Conservation (phyloP, 108 stramenopile genomes). For the Mediolabrus comicus region DNA sequence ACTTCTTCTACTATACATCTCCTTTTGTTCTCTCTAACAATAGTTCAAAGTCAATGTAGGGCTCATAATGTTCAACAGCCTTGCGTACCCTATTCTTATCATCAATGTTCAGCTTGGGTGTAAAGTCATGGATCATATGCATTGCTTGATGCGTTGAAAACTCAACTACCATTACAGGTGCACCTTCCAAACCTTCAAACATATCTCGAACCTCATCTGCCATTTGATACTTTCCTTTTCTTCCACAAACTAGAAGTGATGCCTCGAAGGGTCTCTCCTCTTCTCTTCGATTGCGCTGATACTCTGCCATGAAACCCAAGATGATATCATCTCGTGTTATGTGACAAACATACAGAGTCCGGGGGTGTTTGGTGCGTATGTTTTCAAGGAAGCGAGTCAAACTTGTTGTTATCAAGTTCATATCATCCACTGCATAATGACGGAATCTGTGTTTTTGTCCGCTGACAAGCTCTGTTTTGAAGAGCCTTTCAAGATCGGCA, state of each 20-base stretch:
- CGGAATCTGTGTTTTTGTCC: slow-evolving; percentile 75
- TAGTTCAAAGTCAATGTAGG: slow-evolving; percentile 88
- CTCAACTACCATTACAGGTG: slow-evolving; percentile 73
- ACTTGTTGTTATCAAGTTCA: slow-evolving; percentile 88
- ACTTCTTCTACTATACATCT: too few relatives aligned
- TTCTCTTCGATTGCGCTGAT: slow-evolving; percentile 56
- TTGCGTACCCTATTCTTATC: slow-evolving; percentile 79
- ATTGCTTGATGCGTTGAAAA: slow-evolving; percentile 75
- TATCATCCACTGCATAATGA: slow-evolving; percentile 83
- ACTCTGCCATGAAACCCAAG: slow-evolving; percentile 89
- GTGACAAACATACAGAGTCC: slow-evolving; percentile 94
- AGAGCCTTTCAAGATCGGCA: slow-evolving; percentile 87
- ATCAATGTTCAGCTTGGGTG: slow-evolving; percentile 89
- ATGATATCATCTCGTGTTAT: slow-evolving; percentile 89
- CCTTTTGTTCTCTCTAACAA: slow-evolving; percentile 50
- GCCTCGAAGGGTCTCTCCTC: slow-evolving; percentile 67
- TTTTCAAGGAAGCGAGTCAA: slow-evolving; percentile 88
- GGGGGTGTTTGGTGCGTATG: slow-evolving; percentile 63
- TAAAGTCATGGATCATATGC: slow-evolving; percentile 76
- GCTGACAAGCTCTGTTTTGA: slow-evolving; percentile 67
- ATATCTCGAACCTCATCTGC: slow-evolving; percentile 66
- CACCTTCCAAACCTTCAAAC: slow-evolving; percentile 64
- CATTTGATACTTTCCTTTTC: slow-evolving; percentile 67
- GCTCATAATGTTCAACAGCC: slow-evolving; percentile 90
- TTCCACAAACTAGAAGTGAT: slow-evolving; percentile 81